Evolutionary conservation across 371 early-diverging fungal species (phyloP), one percentile per base, ranked within the genome.

Genomic region (Rhizomucor miehei): DNA sequence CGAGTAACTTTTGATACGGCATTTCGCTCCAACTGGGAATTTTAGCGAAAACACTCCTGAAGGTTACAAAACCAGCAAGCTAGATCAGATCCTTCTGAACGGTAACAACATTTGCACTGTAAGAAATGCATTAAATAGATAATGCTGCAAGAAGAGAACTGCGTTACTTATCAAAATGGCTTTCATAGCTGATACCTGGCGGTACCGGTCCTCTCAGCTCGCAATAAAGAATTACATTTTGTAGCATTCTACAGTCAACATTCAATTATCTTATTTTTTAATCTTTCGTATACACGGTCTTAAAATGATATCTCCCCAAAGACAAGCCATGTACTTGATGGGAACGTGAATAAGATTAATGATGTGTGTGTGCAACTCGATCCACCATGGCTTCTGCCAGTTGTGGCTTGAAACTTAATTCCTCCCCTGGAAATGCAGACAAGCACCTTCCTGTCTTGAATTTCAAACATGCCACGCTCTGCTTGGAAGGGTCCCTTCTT

Each of bases 401-500:
- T 29, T 29, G 29, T 29, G 29, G 29, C 29, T 29, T 29, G 29
- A 29, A 29, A 8, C 8, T 29, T 8, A 29, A 29, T 8, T 29
- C 5, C 29, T 29, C 29, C 29, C 29, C 29, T 29, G 29, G 29
- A 29, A 29, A 29, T 29, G 8, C 3, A 29, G 3, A 8, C 29
- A 3, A 29, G 29, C 29, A 3, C 29, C 8, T 29, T 29, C 8
- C 8, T 29, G 5, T 29, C 29, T 3, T 29, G 8, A 3, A 29
- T 8, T 29, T 29, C 8, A 29, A 51, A 57, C 46, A 80, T 83
- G 79, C 79, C 84, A 57, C 91, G 97, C 63, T 84, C 96, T 37
- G 88, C 87, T 52, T 98, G 98, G 98, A 97, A 97, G 80, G 95
- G 95, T 58, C 96, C 94, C 34, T 94, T 85, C 75, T 89, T 93